These are phyloP conservation scores for Penicillium vulpinum DNA, from an alignment of 2,329 filamentous ascomycete species.

Conservation along the genomic window DNA sequence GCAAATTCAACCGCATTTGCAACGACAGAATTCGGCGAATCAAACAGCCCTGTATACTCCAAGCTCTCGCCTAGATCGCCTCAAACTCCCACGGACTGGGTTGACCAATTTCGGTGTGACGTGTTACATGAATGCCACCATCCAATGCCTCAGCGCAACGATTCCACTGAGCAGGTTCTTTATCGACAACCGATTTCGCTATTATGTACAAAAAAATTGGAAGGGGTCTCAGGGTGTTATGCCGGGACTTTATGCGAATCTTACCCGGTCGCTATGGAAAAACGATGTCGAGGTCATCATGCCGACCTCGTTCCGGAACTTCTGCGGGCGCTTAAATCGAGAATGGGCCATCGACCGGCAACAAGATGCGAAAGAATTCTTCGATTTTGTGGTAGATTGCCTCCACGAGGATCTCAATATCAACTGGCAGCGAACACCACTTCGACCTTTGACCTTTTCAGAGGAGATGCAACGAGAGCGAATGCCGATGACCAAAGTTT, in stretches of 20 bases:
- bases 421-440: constrained; percentile 59
- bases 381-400: constrained; percentile 76
- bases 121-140: constrained; percentile 89
- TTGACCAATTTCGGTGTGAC: constrained; percentile 78
- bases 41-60: constrained; percentile 47
- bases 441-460: constrained; percentile 58
- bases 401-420: constrained; percentile 84
- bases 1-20: constrained; percentile 46
- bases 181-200: constrained; percentile 61
- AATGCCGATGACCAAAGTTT: constrained; percentile 64
- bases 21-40: constrained; percentile 47
- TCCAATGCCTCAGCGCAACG: constrained; percentile 80
- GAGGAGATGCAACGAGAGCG: constrained; percentile 63
- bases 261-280: constrained; percentile 64
- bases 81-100: constrained; percentile 65
- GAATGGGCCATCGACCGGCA: constrained; percentile 74
- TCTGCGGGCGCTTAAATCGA: constrained; percentile 64
- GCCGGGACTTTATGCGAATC: constrained; percentile 61
- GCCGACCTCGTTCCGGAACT: constrained; percentile 64
- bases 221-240: constrained; percentile 65
- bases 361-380: constrained; percentile 90
- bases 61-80: constrained; percentile 44
- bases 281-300: constrained; percentile 53
- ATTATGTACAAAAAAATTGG: constrained; percentile 63
- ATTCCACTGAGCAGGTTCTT: constrained; percentile 63